Evolutionary conservation across 2,329 filamentous ascomycete genomes (phyloP).

Genomic region (Aspergillus quadrilineatus): DNA sequence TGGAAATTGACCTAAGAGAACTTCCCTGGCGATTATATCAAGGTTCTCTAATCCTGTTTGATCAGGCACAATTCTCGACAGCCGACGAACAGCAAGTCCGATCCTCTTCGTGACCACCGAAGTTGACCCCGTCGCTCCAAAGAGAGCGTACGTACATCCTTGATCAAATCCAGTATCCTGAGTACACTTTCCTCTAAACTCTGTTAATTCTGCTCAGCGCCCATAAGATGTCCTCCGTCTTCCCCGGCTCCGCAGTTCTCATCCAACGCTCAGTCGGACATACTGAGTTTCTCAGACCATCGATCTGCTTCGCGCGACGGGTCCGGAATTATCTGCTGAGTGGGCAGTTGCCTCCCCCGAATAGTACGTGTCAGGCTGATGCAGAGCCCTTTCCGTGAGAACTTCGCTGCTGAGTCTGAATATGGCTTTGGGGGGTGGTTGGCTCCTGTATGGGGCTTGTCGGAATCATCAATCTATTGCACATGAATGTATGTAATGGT

Average conservation of each 20-base stretch:
- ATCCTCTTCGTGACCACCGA: constrained; percentile 57
- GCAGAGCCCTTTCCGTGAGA: not conserved
- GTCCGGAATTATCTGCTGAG: not conserved
- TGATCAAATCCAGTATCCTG: not conserved
- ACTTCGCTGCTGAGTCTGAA: not conserved
- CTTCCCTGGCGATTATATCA: no score
- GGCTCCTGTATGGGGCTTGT: no score
- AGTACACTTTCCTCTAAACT: not conserved
- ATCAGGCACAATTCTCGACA: not conserved
- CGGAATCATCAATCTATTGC: no score
- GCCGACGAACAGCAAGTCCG: constrained; percentile 41
- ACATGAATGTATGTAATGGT: no score
- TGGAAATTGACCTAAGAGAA: no score
- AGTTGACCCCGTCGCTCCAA: constrained; percentile 57
- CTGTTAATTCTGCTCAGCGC: not conserved
- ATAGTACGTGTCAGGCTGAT: not conserved
- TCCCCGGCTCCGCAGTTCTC: constrained; percentile 41
- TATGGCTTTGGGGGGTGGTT: not conserved
- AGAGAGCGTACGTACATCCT: constrained; percentile 28
- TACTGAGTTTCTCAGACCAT: not conserved
- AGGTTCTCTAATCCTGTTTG: no score
- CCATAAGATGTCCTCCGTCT: constrained; percentile 31
- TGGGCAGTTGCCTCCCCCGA: not conserved
- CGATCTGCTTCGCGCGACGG: not conserved
- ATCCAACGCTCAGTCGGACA: constrained; percentile 31